Evolutionary conservation across 129 eudicot species (phyloP).

Genomic region (Scalesia atractyloides): DNA sequence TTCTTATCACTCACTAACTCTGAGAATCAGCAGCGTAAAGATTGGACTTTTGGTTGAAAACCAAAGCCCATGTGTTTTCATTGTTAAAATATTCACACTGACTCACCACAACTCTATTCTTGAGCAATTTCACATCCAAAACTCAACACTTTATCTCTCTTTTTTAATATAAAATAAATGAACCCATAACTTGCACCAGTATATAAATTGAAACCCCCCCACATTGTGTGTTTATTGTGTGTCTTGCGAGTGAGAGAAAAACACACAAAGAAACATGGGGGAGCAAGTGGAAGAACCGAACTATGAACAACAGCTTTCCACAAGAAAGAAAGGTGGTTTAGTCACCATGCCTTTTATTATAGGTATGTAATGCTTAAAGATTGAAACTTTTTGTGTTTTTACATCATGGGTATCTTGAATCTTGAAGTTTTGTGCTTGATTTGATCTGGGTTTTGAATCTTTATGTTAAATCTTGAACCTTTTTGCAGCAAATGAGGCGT

Average conservation of each 20-base stretch:
- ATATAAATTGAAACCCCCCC: conserved; percentile 33
- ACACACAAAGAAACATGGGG: conserved; percentile 26
- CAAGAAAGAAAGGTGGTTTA: conserved; percentile 66
- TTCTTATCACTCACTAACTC: conserved; percentile 44
- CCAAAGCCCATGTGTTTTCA: conserved; percentile 43
- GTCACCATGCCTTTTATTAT: conserved; percentile 90
- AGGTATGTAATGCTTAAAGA: conserved; percentile 40
- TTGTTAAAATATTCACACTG: conserved; percentile 31
- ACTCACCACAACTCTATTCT: conserved; percentile 19
- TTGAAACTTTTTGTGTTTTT: conserved; percentile 7
- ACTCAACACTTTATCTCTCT: not conserved
- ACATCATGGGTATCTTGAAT: conserved; percentile 20
- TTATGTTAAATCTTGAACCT: not conserved
- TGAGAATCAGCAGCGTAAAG: conserved; percentile 33
- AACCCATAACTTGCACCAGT: conserved; percentile 40
- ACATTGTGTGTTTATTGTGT: conserved; percentile 18
- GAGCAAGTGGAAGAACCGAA: conserved; percentile 35
- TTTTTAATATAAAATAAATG: conserved; percentile 15
- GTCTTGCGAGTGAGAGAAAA: conserved; percentile 27
- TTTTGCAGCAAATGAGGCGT: conserved; percentile 74
- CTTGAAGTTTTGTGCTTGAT: conserved; percentile 12
- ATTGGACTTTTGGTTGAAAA: conserved; percentile 44
- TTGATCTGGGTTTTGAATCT: conserved; percentile 2
- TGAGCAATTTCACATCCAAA: conserved; percentile 36
- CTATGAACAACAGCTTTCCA: conserved; percentile 35